These are phyloP conservation scores for Penicillium aurantiogriseum DNA, from an alignment of 2,329 filamentous ascomycete species.

Conservation along the genomic window DNA sequence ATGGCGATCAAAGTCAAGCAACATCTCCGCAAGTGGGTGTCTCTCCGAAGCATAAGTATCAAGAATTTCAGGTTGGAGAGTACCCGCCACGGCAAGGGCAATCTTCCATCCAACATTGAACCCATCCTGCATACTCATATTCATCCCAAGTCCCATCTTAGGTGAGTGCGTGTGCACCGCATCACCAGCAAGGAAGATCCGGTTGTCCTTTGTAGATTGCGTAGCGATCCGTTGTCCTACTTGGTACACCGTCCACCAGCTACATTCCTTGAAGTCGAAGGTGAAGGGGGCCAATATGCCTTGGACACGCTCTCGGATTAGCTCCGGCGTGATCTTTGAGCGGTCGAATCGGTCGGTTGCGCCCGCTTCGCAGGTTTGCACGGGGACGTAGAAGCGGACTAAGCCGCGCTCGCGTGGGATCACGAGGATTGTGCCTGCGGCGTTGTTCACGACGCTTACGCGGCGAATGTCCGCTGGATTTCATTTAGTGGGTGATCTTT, in stretches of 20 bases:
- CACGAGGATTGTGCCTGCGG: conserved; percentile 41
- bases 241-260: conserved; percentile 27
- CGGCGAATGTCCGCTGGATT: conserved; percentile 51
- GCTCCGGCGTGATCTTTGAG: conserved; percentile 18
- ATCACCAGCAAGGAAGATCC: conserved; percentile 24
- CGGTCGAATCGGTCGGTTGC: conserved; percentile 17
- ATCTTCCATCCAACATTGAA: conserved; percentile 61
- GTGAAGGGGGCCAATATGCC: conserved; percentile 19
- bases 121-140: conserved; percentile 50
- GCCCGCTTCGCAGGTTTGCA: conserved; percentile 15
- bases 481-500: not conserved
- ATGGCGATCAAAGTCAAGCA: conserved; percentile 63
- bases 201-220: conserved; percentile 14
- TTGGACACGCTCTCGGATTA: conserved; percentile 19
- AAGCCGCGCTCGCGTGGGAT: conserved; percentile 24
- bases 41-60: conserved; percentile 56
- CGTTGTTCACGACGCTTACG: conserved; percentile 58
- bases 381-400: conserved; percentile 25
- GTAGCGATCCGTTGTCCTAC: conserved; percentile 23
- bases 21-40: conserved; percentile 61
- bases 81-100: conserved; percentile 47
- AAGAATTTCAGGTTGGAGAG: conserved; percentile 43
- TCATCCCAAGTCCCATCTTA: conserved; percentile 26
- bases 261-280: conserved; percentile 20
- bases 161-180: conserved; percentile 27